Base-by-base conservation (phyloP, 2,329 filamentous ascomycete genomes). In the Huntiella savannae region DNA sequence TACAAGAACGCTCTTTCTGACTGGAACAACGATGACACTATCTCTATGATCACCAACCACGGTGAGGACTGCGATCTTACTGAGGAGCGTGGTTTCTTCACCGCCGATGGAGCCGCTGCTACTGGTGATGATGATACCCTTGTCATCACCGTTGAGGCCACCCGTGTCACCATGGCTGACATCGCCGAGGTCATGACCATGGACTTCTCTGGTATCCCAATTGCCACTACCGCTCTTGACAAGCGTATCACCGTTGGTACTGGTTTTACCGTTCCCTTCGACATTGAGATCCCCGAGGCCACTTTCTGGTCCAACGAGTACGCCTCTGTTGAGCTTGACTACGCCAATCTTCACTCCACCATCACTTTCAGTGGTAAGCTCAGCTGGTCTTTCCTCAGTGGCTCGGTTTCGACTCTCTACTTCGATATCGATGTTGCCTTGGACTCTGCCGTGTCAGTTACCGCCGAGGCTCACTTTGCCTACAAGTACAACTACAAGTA, bases 21-120 rank as follows among this genome's bases (percentile, higher is more conserved):
- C 40, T 55, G 54, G 54, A 40, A 37, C 22, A 32, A 28, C 1
- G 46, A 51, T 1, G 43, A 50, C 34, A 45, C 46, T 11, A 52
- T 66, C 34, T 54, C 64, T 34, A 51, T 67, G 43, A 57, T 67
- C 50, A 66, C 63, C 12, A 66, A 63, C 53, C 59, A 65, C 52
- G 46, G 60, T n/a, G 63, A 61, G 32, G 56, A 62, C 49, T 65
- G 63, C 50, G 61, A 65, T 47, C 52, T 53, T 12, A 56, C 59
- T 47, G 54, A 59, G 17, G 61, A 65, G 53, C 58, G 63, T 33
- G 59, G 62, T 10, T 60, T 63, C 51, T 64, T 64, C 52, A 47
- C 59, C 22, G 54, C 52, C 33, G 50, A 52, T 22, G 49, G 65
- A 3, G 55, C 54, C 22, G 51, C 62, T 38, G 51, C 52, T 16